Percentiles rank a stretch among this genome's conserved stretches.
phyloP scores from a whole-genome alignment of 2,329 filamentous ascomycete species.

The Sporothrix luriei region DNA sequence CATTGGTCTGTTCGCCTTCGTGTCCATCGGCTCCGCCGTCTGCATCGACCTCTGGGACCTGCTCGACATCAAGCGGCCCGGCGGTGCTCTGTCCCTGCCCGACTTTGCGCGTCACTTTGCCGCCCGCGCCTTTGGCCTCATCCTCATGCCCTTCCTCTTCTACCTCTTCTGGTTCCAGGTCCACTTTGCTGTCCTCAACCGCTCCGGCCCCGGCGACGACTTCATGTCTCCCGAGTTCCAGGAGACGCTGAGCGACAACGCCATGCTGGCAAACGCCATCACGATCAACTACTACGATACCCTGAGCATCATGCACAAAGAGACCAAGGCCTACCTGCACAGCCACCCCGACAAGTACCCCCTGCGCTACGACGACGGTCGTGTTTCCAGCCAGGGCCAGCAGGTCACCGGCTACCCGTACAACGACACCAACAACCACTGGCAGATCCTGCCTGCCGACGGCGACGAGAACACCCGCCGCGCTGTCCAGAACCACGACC shows the following conservation, averaged over 20 bases:
- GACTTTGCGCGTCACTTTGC: constrained; percentile 87
- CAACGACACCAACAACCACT: constrained; percentile 98
- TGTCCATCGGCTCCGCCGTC: constrained; percentile 94
- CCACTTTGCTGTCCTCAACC: constrained; percentile 85
- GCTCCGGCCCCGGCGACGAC: constrained; percentile 92
- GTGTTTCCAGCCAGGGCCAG: constrained; percentile 95
- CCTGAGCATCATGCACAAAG: constrained; percentile 90
- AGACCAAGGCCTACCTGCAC: constrained; percentile 94
- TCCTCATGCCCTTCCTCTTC: constrained; percentile 91
- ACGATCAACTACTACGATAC: constrained; percentile 87
- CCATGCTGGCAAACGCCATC: constrained; percentile 84
- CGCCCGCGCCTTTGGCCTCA: constrained; percentile 81
- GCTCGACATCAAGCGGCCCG: constrained; percentile 81
- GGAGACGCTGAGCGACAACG: constrained; percentile 92
- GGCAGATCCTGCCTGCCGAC: constrained; percentile 80
- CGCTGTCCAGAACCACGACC: constrained; percentile 77
- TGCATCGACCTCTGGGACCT: constrained; percentile 94
- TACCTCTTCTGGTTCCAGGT: constrained; percentile 99
- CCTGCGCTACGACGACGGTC: constrained; percentile 92
- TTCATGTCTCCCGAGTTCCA: constrained; percentile 99
- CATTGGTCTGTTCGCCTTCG: constrained; percentile 92
- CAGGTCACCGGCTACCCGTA: constrained; percentile 97
- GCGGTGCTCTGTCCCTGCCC: constrained; percentile 75
- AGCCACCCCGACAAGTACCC: constrained; percentile 89
- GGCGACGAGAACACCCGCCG: constrained; percentile 61